Evolutionary conservation across 2,329 filamentous ascomycete species (phyloP).

Genomic region (Alternaria gaisen): DNA sequence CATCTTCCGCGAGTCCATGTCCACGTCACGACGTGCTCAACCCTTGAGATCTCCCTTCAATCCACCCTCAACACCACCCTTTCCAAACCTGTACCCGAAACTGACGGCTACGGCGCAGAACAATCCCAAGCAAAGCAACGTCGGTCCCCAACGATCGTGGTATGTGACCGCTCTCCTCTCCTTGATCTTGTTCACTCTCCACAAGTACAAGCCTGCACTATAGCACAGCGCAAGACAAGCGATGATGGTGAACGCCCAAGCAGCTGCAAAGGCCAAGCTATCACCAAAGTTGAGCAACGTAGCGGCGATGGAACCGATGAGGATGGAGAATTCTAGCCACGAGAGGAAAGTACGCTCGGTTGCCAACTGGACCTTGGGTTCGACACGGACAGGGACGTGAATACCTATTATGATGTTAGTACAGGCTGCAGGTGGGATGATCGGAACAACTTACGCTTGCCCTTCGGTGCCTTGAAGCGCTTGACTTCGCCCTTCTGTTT

Average conservation of each 20-base stretch:
- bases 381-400: conserved; percentile 92
- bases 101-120: conserved; percentile 79
- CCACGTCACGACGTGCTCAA: background rate
- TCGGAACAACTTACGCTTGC: conserved; percentile 63
- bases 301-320: conserved; percentile 70
- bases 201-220: conserved; percentile 83
- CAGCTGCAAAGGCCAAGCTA: conserved; percentile 49
- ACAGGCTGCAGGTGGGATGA: background rate
- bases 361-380: conserved; percentile 97
- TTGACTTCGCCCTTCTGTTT: conserved; percentile 53
- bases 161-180: conserved; percentile 85
- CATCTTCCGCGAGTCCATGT: background rate
- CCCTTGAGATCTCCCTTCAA: conserved; percentile 39
- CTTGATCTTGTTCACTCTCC: conserved; percentile 85
- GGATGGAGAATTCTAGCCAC: conserved; percentile 97
- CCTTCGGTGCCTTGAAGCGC: conserved; percentile 75
- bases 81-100: conserved; percentile 78
- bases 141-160: conserved; percentile 90
- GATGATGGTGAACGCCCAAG: conserved; percentile 82
- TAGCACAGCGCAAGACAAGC: conserved; percentile 83
- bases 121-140: conserved; percentile 75
- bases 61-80: conserved; percentile 58
- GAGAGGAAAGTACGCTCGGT: conserved; percentile 95
- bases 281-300: conserved; percentile 54
- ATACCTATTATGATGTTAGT: conserved; percentile 66